These are phyloP conservation scores for Talaromyces atroroseus DNA, from an alignment of 2,329 filamentous ascomycete genomes.

Conservation along the genomic window DNA sequence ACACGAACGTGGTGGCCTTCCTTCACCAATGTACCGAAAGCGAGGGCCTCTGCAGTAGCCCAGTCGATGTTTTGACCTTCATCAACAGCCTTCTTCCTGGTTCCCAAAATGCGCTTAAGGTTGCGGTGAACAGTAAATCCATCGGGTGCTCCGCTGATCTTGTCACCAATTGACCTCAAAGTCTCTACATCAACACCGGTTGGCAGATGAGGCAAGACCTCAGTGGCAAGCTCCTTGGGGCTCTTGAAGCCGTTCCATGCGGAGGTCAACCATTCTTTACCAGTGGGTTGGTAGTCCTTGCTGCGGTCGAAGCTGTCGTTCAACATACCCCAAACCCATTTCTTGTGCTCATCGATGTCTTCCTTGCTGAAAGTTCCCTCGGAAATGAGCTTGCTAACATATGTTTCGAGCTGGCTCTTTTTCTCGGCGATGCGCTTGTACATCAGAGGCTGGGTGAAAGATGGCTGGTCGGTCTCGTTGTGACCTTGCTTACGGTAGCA, in stretches of 20 bases:
- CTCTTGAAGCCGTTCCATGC: conserved; percentile 99
- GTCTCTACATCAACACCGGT: conserved; percentile 71
- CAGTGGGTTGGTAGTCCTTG: conserved; percentile 93
- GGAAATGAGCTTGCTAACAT: conserved; percentile 81
- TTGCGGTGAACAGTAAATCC: conserved; percentile 89
- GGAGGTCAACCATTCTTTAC: conserved; percentile 97
- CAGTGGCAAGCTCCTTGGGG: conserved; percentile 90
- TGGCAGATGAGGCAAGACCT: conserved; percentile 85
- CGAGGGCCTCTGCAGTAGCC: conserved; percentile 92
- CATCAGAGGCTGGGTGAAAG: conserved; percentile 99
- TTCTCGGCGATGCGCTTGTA: conserved; percentile 94
- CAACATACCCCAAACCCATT: conserved; percentile 99
- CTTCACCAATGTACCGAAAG: conserved; percentile 82
- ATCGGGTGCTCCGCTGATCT: conserved; percentile 73
- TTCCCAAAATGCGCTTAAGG: conserved; percentile 88
- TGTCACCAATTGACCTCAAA: conserved; percentile 74
- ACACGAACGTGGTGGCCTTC: conserved; percentile 97
- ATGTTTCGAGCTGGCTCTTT: conserved; percentile 79
- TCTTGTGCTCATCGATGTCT: conserved; percentile 97
- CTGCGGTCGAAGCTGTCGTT: conserved; percentile 96
- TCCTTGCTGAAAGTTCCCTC: conserved; percentile 96
- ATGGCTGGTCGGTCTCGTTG: conserved; percentile 99
- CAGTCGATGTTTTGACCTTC: conserved; percentile 97
- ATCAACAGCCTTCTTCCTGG: conserved; percentile 82
- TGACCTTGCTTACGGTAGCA: conserved; percentile 99